Percentiles rank a stretch among this genome's conserved stretches.
Evolutionary conservation across 208 protist genomes (phyloP).

Genomic region (Leishmania tarentolae): DNA sequence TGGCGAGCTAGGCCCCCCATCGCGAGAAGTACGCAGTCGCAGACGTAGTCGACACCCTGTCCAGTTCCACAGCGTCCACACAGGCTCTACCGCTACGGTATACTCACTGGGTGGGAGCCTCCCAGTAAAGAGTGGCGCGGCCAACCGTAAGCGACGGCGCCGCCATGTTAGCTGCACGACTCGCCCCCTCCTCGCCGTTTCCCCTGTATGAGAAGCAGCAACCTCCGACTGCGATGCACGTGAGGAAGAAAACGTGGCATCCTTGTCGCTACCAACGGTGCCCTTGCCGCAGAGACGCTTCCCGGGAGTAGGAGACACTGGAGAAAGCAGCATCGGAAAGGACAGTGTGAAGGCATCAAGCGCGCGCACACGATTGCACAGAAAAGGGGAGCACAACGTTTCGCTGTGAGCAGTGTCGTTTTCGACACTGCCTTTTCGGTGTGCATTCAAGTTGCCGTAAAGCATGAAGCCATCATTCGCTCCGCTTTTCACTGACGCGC

Average conservation of each 20-base stretch:
- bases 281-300: not conserved
- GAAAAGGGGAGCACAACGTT: not conserved
- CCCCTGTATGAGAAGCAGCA: not conserved
- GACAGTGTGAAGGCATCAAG: conserved; percentile 16
- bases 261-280: not conserved
- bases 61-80: conserved; percentile 40
- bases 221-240: not conserved
- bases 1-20: not conserved
- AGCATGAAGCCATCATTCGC: not conserved
- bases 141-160: conserved; percentile 8
- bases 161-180: conserved; percentile 34
- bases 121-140: conserved; percentile 10
- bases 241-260: not conserved
- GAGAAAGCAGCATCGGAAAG: conserved; percentile 25
- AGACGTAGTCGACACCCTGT: conserved; percentile 30
- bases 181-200: not conserved
- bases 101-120: conserved; percentile 17
- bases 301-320: not conserved
- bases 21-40: conserved; percentile 1
- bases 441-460: not conserved
- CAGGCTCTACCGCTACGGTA: conserved; percentile 23
- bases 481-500: not conserved
- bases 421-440: not conserved
- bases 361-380: conserved; percentile 9
- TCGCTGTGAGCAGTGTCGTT: not conserved